Conservation (phyloP, 1,139 yeast species). For the Pichia sp. region DNA sequence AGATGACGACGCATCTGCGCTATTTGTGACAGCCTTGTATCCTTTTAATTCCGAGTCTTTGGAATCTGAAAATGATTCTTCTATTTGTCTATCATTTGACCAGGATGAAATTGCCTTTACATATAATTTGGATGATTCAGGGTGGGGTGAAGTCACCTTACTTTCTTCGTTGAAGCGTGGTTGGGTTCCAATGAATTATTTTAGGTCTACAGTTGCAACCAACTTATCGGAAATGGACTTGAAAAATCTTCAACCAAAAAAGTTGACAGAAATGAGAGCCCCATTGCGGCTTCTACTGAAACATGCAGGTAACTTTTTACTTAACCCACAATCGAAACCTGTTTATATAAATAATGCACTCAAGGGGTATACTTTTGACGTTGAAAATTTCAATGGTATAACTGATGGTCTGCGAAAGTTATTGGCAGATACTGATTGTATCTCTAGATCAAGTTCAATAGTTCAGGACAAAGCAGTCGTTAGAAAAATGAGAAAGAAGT, state of each 20-base stretch:
- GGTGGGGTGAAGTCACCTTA: conserved; percentile 96
- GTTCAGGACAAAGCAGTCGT: conserved; percentile 66
- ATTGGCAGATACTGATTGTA: conserved; percentile 71
- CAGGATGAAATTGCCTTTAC: conserved; percentile 79
- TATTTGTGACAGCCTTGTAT: conserved; percentile 60
- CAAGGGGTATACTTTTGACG: conserved; percentile 35
- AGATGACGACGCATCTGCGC: conserved; percentile 24
- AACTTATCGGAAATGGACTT: conserved; percentile 22
- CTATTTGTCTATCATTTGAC: conserved; percentile 77
- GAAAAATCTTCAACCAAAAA: conserved; percentile 13
- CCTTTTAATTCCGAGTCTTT: conserved; percentile 67
- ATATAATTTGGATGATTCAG: conserved; percentile 84
- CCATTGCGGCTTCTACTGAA: conserved; percentile 58
- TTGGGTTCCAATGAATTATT: conserved; percentile 96
- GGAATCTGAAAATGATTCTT: conserved; percentile 56
- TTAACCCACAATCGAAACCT: conserved; percentile 52
- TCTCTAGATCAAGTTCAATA: conserved; percentile 73
- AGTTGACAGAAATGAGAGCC: conserved; percentile 29
- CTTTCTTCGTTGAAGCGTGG: conserved; percentile 68
- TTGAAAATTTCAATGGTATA: conserved; percentile 41
- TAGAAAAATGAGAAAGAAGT: conserved; percentile 64
- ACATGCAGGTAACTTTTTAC: conserved; percentile 67
- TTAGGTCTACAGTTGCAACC: conserved; percentile 47
- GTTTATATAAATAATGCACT: conserved; percentile 32
- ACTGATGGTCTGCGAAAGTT: conserved; percentile 79